Conservation (phyloP, 2,329 filamentous ascomycete genomes). For the Talaromyces rugulosus region DNA sequence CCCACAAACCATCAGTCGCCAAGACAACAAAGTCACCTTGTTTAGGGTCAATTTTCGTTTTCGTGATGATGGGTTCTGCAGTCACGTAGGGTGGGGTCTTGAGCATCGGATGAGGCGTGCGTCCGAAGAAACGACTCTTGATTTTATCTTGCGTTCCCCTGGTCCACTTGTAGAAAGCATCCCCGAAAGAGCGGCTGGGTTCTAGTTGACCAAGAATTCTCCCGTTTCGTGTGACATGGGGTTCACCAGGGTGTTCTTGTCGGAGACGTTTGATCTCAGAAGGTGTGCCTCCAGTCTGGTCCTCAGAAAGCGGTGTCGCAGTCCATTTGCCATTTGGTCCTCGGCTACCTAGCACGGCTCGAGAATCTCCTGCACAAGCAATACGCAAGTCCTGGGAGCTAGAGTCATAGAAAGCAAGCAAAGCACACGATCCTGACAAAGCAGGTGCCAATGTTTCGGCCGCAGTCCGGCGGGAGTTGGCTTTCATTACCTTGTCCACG, state of each 20-base stretch:
- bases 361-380: slow-evolving; percentile 93
- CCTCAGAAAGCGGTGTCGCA: slow-evolving; percentile 81
- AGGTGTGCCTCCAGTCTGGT: slow-evolving; percentile 87
- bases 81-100: slow-evolving; percentile 96
- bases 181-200: slow-evolving; percentile 89
- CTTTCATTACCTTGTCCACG: slow-evolving; percentile 84
- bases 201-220: slow-evolving; percentile 89
- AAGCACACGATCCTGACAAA: slow-evolving; percentile 91
- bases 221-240: slow-evolving; percentile 80
- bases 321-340: slow-evolving; percentile 81
- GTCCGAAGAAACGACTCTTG: slow-evolving; percentile 81
- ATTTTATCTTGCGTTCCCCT: slow-evolving; percentile 77
- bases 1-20: slow-evolving; percentile 95
- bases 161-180: slow-evolving; percentile 96
- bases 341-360: slow-evolving; percentile 83
- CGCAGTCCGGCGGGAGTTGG: slow-evolving; percentile 82
- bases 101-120: slow-evolving; percentile 69
- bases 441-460: slow-evolving; percentile 90
- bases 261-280: slow-evolving; percentile 80
- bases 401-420: slow-evolving; percentile 94
- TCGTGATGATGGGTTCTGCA: slow-evolving; percentile 90
- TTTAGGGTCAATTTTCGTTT: slow-evolving; percentile 82
- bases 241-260: slow-evolving; percentile 82
- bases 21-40: slow-evolving; percentile 94
- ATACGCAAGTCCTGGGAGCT: slow-evolving; percentile 82